Evolutionary conservation across 208 protist species (phyloP).

Genomic region (Chromosphaera perkinsii): DNA sequence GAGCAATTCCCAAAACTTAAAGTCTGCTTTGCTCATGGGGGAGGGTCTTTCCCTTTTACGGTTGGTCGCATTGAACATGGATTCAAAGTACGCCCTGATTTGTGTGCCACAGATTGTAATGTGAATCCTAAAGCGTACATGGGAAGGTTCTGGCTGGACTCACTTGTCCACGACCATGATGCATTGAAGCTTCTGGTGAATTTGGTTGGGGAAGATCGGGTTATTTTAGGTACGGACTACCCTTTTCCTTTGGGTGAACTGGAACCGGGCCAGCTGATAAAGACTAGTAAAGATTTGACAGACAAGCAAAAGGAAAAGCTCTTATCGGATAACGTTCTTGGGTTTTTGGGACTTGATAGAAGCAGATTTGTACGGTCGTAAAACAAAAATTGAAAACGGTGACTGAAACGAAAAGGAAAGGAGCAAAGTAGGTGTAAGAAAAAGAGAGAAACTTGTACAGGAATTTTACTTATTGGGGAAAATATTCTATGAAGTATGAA

Average conservation of each 20-base stretch:
- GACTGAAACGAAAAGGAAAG: no score
- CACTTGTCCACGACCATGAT: conserved; percentile 60
- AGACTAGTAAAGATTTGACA: no score
- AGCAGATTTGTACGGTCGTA: no score
- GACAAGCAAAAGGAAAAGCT: no score
- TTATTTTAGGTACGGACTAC: conserved; percentile 41
- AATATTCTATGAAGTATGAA: no score
- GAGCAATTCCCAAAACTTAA: conserved; percentile 44
- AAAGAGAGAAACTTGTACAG: no score
- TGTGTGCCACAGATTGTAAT: conserved; percentile 48
- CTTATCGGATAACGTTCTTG: no score
- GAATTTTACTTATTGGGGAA: no score
- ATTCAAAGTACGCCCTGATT: conserved; percentile 61
- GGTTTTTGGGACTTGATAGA: no score
- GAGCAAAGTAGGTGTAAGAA: no score
- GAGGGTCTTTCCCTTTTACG: conserved; percentile 67
- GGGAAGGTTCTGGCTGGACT: conserved; percentile 66
- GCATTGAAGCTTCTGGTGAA: conserved; percentile 58
- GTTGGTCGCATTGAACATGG: conserved; percentile 66
- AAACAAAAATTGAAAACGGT: no score
- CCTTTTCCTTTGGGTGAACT: conserved; percentile 57
- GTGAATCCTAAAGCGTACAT: conserved; percentile 8
- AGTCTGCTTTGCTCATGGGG: conserved; percentile 68
- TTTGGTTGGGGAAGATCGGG: conserved; percentile 49
- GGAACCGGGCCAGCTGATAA: conserved; percentile 36